Percentiles rank a stretch among this genome's conserved stretches.
Evolutionary conservation across 106 monocot genomes (phyloP).

Genomic region (Dendrobium catenatum): DNA sequence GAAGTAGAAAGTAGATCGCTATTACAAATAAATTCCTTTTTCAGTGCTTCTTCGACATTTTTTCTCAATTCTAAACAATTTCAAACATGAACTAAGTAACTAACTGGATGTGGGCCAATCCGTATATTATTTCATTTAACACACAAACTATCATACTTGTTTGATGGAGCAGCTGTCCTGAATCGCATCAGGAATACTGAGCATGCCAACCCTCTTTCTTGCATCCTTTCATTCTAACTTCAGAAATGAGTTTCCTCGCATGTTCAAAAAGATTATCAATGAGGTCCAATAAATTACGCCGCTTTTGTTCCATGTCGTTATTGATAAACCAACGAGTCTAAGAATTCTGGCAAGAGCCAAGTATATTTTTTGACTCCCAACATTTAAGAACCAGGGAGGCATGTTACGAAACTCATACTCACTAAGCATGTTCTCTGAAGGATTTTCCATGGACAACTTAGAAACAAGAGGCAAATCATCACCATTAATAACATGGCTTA

Average conservation of each 20-base stretch:
- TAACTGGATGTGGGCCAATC: slow-evolving; percentile 46
- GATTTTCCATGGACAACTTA: too few relatives aligned
- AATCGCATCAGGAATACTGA: slow-evolving; percentile 51
- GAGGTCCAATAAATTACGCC: slow-evolving; percentile 38
- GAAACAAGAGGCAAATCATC: too few relatives aligned
- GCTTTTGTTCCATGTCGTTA: slow-evolving; percentile 41
- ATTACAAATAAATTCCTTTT: too few relatives aligned
- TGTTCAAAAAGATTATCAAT: slow-evolving; percentile 67
- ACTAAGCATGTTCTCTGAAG: too few relatives aligned
- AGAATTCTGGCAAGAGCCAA: slow-evolving; percentile 10
- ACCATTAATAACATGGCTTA: too few relatives aligned
- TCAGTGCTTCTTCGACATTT: background rate
- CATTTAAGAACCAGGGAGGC: too few relatives aligned
- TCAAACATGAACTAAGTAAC: slow-evolving; percentile 17
- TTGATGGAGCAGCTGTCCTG: slow-evolving; percentile 58
- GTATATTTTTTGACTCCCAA: too few relatives aligned
- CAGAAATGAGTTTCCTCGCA: slow-evolving; percentile 53
- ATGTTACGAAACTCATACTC: too few relatives aligned
- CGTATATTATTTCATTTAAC: slow-evolving; percentile 85
- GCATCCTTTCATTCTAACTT: slow-evolving; percentile 51
- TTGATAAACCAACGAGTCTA: slow-evolving; percentile 67
- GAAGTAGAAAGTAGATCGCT: background rate
- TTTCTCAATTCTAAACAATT: slow-evolving; percentile 27
- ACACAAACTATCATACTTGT: slow-evolving; percentile 75
- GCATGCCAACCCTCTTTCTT: slow-evolving; percentile 45